Conservation (phyloP, 768 basidiomycete genomes). For the Mycena albidolilacea region DNA sequence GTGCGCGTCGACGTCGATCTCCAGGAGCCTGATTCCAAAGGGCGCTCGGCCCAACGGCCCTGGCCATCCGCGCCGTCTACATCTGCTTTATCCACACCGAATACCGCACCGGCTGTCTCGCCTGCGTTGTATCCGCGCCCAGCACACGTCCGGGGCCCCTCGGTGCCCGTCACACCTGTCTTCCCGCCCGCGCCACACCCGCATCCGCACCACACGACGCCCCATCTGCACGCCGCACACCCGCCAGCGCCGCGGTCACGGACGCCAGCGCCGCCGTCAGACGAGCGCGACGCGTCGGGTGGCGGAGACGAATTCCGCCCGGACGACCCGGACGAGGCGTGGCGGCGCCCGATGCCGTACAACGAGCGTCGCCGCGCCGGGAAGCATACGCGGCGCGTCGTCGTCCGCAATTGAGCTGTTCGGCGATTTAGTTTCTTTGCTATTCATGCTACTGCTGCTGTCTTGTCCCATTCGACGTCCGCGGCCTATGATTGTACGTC, state of each 20-base stretch:
- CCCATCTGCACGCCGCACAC: constrained; percentile 47
- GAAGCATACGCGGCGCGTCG: constrained; percentile 83
- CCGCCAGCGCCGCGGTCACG: not conserved
- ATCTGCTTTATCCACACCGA: not conserved
- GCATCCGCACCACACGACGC: constrained; percentile 46
- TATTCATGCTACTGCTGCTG: not conserved
- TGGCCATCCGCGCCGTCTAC: not conserved
- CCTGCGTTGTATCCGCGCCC: constrained; percentile 13
- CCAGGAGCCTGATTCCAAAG: not conserved
- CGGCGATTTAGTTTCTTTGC: not conserved
- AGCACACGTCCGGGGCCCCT: constrained; percentile 8
- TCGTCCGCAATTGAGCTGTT: constrained; percentile 53
- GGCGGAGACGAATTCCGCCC: constrained; percentile 54
- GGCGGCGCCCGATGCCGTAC: constrained; percentile 81
- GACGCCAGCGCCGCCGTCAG: not conserved
- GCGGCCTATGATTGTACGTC: not conserved
- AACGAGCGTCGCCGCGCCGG: constrained; percentile 83
- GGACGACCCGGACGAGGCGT: constrained; percentile 77
- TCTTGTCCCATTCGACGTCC: not conserved
- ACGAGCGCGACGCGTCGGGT: not conserved
- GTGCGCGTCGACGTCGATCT: constrained; percentile 79
- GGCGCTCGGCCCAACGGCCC: not conserved
- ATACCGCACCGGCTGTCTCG: not conserved
- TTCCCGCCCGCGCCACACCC: constrained; percentile 39
- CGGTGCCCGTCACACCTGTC: constrained; percentile 18